These are phyloP conservation scores for Nicotiana sylvestris DNA, from an alignment of 257 asterid species.

Conservation along the genomic window DNA sequence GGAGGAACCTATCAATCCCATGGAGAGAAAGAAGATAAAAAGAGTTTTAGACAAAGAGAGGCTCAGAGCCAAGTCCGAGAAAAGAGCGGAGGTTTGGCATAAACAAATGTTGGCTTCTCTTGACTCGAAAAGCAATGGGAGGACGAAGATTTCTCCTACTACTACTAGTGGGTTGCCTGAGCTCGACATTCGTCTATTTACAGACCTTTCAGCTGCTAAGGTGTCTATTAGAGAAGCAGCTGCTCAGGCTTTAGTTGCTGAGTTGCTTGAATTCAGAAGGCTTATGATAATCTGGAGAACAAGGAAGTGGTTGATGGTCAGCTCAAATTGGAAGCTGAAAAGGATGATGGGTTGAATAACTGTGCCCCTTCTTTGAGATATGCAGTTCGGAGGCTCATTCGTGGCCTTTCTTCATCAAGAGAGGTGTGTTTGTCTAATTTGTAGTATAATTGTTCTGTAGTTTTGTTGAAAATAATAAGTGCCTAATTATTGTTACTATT, in stretches of 20 bases:
- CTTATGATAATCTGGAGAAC: slow-evolving; percentile 63
- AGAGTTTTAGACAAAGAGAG: slow-evolving; percentile 50
- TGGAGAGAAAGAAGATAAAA: slow-evolving; percentile 61
- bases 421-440: slow-evolving; percentile 41
- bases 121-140: slow-evolving; percentile 10
- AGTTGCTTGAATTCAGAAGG: slow-evolving; percentile 69
- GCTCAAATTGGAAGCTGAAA: slow-evolving; percentile 74
- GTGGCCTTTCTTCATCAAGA: slow-evolving; percentile 85
- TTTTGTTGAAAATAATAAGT: background rate
- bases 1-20: slow-evolving; percentile 37
- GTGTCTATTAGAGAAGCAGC: slow-evolving; percentile 58
- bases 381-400: slow-evolving; percentile 88
- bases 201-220: slow-evolving; percentile 56
- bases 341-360: slow-evolving; percentile 74
- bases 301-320: slow-evolving; percentile 65
- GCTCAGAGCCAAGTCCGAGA: slow-evolving; percentile 26
- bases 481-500: background rate
- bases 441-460: background rate
- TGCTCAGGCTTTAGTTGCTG: slow-evolving; percentile 49
- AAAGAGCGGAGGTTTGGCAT: slow-evolving; percentile 12
- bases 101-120: slow-evolving; percentile 24
- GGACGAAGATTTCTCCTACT: slow-evolving; percentile 24
- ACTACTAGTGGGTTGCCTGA: slow-evolving; percentile 44
- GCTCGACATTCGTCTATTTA: slow-evolving; percentile 81
- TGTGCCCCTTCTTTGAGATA: slow-evolving; percentile 83